Evolutionary conservation across 768 basidiomycete genomes (phyloP).

Genomic region (Pilatotrama ljubarskyi): DNA sequence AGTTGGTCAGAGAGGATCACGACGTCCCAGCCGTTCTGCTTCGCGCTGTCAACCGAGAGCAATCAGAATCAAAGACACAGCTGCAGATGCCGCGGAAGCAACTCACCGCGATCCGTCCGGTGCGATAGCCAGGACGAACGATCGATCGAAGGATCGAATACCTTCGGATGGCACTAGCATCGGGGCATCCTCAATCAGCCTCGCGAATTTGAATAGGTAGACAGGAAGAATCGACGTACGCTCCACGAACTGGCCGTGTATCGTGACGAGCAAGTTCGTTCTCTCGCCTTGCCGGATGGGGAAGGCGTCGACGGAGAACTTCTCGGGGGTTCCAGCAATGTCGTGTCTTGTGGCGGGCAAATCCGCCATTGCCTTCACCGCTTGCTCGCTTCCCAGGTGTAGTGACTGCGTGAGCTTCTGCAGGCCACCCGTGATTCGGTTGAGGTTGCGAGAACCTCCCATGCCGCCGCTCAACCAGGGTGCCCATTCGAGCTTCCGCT

Average conservation of each 20-base stretch:
- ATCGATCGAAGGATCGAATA: slow-evolving; percentile 89
- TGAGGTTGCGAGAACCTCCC: slow-evolving; percentile 77
- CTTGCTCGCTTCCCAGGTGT: slow-evolving; percentile 68
- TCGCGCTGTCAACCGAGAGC: slow-evolving; percentile 53
- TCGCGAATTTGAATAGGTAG: neutral
- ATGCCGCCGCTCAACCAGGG: slow-evolving; percentile 59
- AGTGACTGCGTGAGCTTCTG: slow-evolving; percentile 66
- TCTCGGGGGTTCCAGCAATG: slow-evolving; percentile 71
- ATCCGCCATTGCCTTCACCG: slow-evolving; percentile 55
- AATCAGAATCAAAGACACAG: slow-evolving; percentile 19
- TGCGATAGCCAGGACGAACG: slow-evolving; percentile 84
- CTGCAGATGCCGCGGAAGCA: neutral
- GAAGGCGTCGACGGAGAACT: slow-evolving; percentile 88
- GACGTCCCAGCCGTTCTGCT: slow-evolving; percentile 84
- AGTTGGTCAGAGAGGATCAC: slow-evolving; percentile 87
- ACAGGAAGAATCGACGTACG: slow-evolving; percentile 47
- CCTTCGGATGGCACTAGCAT: slow-evolving; percentile 67
- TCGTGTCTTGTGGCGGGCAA: slow-evolving; percentile 86
- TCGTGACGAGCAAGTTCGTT: slow-evolving; percentile 59
- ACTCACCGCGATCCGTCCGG: slow-evolving; percentile 81
- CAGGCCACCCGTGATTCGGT: slow-evolving; percentile 56
- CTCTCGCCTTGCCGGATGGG: slow-evolving; percentile 63
- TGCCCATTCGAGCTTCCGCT: slow-evolving; percentile 79
- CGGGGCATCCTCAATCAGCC: slow-evolving; percentile 6
- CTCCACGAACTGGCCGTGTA: slow-evolving; percentile 93